Evolutionary conservation across 257 asterid species (phyloP).

Genomic region (Solanum appendiculatum): DNA sequence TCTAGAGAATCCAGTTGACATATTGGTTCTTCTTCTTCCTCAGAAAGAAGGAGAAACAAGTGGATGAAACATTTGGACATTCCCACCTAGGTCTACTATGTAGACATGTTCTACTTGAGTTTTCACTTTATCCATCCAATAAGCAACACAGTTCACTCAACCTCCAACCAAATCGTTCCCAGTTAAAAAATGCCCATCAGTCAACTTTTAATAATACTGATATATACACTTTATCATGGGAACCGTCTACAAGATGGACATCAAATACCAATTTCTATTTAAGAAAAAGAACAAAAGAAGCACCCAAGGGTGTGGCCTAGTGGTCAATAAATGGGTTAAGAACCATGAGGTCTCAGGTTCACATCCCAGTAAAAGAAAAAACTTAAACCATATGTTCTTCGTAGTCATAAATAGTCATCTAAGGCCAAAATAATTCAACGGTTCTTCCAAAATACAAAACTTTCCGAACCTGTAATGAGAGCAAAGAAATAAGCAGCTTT

Average conservation of each 20-base stretch:
- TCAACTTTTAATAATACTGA: background rate
- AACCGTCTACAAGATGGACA: background rate
- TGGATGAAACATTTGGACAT: background rate
- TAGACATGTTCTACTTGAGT: background rate
- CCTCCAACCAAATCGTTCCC: background rate
- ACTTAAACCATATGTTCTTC: background rate
- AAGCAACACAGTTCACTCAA: background rate
- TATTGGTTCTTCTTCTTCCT: background rate
- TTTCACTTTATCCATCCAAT: background rate
- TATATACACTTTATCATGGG: background rate
- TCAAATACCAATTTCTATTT: background rate
- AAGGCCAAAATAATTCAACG: background rate
- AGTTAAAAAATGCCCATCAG: background rate
- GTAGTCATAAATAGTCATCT: background rate
- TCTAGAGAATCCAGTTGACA: background rate
- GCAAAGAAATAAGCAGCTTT: background rate
- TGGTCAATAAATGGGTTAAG: background rate
- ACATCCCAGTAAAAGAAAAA: background rate
- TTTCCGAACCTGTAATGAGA: background rate
- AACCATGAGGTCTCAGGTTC: background rate
- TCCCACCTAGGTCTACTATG: background rate
- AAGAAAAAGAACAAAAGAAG: background rate
- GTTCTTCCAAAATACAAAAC: background rate
- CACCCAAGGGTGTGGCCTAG: background rate
- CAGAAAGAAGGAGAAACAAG: background rate